These are phyloP conservation scores for Gilbertella persicaria DNA, from an alignment of 371 early-diverging fungal genomes.

Conservation along the genomic window DNA sequence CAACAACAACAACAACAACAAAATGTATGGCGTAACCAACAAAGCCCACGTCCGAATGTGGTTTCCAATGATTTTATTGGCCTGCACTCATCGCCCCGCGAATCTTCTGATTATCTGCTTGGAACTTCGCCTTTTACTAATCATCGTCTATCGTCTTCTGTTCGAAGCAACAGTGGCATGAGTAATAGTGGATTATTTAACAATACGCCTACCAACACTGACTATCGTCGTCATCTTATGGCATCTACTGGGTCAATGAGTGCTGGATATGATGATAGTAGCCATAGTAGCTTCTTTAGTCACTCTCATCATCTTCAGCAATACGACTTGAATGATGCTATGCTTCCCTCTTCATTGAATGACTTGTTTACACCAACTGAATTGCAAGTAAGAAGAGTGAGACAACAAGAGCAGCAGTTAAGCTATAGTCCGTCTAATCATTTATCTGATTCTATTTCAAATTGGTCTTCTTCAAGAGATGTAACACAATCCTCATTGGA, in stretches of 20 bases:
- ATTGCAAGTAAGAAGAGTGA: conserved; percentile 35
- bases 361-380: conserved; percentile 59
- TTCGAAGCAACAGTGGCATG: neutral
- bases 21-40: conserved; percentile 11
- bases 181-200: neutral
- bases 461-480: neutral
- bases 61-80: conserved; percentile 21
- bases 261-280: neutral
- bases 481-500: neutral
- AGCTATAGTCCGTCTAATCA: neutral
- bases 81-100: conserved; percentile 25
- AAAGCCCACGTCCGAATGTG: conserved; percentile 8
- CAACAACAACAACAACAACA: conserved; percentile 4
- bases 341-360: conserved; percentile 60
- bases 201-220: neutral
- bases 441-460: neutral
- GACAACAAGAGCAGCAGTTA: conserved; percentile 21
- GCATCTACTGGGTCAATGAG: neutral
- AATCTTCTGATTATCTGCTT: conserved; percentile 12
- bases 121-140: conserved; percentile 7
- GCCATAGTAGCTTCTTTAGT: neutral
- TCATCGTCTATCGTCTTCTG: neutral
- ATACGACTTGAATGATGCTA: conserved; percentile 32
- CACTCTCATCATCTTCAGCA: conserved; percentile 4
- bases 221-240: conserved; percentile 1